Evolutionary conservation across 208 protist species (phyloP), one percentile per base, ranked within the genome.

Genomic region (Blechomonas ayalai): DNA sequence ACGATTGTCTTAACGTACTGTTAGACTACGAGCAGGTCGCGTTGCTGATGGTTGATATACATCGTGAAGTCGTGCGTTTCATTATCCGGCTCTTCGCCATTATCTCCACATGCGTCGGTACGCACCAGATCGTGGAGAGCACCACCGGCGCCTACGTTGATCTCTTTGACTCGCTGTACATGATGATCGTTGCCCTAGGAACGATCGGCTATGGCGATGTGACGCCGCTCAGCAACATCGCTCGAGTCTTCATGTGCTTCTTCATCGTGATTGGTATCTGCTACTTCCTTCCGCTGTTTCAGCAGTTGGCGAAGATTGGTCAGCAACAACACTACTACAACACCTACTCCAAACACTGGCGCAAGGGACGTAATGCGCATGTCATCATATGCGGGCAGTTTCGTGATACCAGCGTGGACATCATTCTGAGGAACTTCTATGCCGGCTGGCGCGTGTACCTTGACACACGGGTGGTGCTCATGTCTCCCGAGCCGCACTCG

Each of bases 181-280:
- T 69, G 41, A 86, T 81, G 59, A 61, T 90, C 12, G 67, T 69
- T 23, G 61, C 70, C 33, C 83, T 86, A 44, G 66, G 47, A 8
- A 90, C 82, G 19, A 85, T 90, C 54, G 82, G 82, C 26, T 90
- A 74, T 54, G 82, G 82, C 44, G 82, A 90, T 49, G 37, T 81
- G 12, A 52, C 50, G 19, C 58, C 74, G 9, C 28, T 29, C 8
- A 72, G 77, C 24, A 72, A 76, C 15, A 64, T 66, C 1, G 76
- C 66, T 12, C 76, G 82, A 26, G 40, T 90, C 25, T 69, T 90
- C 56, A 81, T 81, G 73, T 73, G 48, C 2, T 44, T 58, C 15
- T 90, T 86, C 57, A 53, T 71, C 39, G 52, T 90, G n/a, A 59
- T 86, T 27, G 82, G 70, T 26, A 55, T 90, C n/a, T 72, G 73